phyloP scores from a whole-genome alignment of 306 rosid species.

The Hippophae tibetana region DNA sequence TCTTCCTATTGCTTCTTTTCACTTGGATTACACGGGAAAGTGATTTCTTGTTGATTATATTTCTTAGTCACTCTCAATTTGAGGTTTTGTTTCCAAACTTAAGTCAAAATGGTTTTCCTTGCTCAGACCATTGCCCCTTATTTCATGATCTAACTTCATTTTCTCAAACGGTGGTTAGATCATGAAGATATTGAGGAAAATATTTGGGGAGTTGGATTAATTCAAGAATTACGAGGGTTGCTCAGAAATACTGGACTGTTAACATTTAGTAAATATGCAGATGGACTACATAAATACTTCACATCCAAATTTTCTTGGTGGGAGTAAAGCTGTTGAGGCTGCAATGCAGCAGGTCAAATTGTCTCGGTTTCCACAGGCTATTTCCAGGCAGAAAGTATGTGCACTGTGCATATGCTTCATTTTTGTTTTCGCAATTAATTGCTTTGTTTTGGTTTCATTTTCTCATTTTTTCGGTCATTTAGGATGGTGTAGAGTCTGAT shows the following conservation, averaged over 20 bases:
- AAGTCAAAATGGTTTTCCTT: too few relatives aligned
- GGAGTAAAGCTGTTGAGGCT: conserved; percentile 77
- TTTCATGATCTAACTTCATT: too few relatives aligned
- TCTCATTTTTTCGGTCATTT: conserved; percentile 14
- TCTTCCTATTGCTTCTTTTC: too few relatives aligned
- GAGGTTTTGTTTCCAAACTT: too few relatives aligned
- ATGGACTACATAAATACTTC: conserved; percentile 98
- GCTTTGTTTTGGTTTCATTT: not conserved
- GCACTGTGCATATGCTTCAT: conserved; percentile 10
- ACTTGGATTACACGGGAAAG: too few relatives aligned
- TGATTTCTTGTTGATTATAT: too few relatives aligned
- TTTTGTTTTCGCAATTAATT: conserved; percentile 3
- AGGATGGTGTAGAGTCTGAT: conserved; percentile 79
- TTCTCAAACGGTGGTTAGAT: too few relatives aligned
- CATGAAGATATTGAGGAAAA: too few relatives aligned
- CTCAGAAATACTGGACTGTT: not conserved
- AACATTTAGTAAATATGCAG: conserved; percentile 37
- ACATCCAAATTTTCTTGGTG: conserved; percentile 94
- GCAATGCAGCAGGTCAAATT: conserved; percentile 75
- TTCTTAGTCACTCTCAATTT: too few relatives aligned
- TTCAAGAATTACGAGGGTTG: too few relatives aligned
- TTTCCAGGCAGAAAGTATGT: conserved; percentile 64
- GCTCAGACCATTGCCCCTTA: too few relatives aligned
- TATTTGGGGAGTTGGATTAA: too few relatives aligned
- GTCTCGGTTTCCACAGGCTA: conserved; percentile 48